Evolutionary conservation across 768 basidiomycete genomes (phyloP), one percentile per base, ranked within the genome.

Genomic region (Amanita muscaria): DNA sequence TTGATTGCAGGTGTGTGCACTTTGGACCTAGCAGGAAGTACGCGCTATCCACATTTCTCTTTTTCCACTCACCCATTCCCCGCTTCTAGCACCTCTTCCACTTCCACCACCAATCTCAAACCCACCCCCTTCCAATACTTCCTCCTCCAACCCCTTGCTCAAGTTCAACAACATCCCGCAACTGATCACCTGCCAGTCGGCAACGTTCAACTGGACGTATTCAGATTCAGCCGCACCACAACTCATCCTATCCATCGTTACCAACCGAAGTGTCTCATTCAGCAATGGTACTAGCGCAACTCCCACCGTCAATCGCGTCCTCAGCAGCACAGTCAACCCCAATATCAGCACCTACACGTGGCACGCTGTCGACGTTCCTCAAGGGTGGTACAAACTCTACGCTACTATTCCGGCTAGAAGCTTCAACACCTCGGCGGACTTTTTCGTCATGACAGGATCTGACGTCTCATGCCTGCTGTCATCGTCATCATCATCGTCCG

Each of bases 311-410:
- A 38, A 29, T 9, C 3, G 15, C 27, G 53, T 29, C 15, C 35
- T 44, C 21, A 19, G 31, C 2, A 10, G n/a, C 2, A 5, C 54
- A 6, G 35, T 68, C n/a, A 52, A 61, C 42, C 61, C 73, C 3
- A 21, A 39, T 10, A 19, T 12, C 1, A 5, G 9, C 0, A 44
- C 42, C 14, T 76, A 60, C 57, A 58, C 52, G 3, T 79, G 80
- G 79, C 3, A 55, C 1, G 35, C 59, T 2, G 75, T 81, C 38
- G 63, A 65, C 46, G 57, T 78, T 18, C 56, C 71, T 0, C 58
- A 65, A 42, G 79, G 79, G 3, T 69, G 65, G 66, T 81, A 81
- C 51, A 35, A 50, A 10, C 18, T 79, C 15, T 49, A 42, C 0
- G 64, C 62, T 5, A 49, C 55, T 4, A 48, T 68, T 14, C 48